phyloP scores from a whole-genome alignment of 2,329 filamentous ascomycete species.

The Exophiala oligosperma region DNA sequence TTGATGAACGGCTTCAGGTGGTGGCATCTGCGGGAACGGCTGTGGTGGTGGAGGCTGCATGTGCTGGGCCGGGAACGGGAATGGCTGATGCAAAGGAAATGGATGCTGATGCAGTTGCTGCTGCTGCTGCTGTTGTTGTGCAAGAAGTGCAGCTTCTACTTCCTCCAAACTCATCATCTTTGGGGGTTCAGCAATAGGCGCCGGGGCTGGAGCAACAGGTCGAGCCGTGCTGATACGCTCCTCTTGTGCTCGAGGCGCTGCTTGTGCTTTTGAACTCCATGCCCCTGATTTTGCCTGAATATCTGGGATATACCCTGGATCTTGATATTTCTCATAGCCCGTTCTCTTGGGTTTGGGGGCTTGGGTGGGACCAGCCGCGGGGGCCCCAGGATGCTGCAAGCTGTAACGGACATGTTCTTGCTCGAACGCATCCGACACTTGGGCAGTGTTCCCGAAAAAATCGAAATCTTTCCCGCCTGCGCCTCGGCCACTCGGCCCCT shows the following conservation, averaged over 20 bases:
- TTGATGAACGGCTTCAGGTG: conserved; percentile 8
- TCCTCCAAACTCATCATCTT: conserved; percentile 93
- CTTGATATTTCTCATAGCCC: conserved; percentile 89
- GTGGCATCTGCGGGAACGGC: conserved; percentile 12
- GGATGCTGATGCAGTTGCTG: conserved; percentile 12
- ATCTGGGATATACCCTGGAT: conserved; percentile 80
- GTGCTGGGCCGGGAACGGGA: conserved; percentile 23
- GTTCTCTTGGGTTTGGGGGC: conserved; percentile 65
- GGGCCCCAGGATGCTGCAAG: conserved; percentile 59
- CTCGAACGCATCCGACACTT: conserved; percentile 80
- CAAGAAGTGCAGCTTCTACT: conserved; percentile 89
- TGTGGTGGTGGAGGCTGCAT: conserved; percentile 36
- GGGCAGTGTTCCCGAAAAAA: conserved; percentile 90
- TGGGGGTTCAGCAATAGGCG: conserved; percentile 38
- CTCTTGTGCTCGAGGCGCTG: conserved; percentile 34
- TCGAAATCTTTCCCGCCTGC: conserved; percentile 89
- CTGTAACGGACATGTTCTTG: conserved; percentile 87
- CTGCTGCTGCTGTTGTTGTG: conserved; percentile 31
- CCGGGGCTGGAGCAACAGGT: conserved; percentile 32
- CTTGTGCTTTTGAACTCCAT: conserved; percentile 70
- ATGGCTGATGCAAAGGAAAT: conserved; percentile 34
- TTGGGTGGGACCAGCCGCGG: conserved; percentile 39
- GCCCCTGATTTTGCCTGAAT: conserved; percentile 90
- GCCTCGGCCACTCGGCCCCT: conserved; percentile 47
- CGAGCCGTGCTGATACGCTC: conserved; percentile 25